Base-by-base conservation (phyloP, 192 early-diverging fungal genomes). In the Haplosporangium gracile region DNA sequence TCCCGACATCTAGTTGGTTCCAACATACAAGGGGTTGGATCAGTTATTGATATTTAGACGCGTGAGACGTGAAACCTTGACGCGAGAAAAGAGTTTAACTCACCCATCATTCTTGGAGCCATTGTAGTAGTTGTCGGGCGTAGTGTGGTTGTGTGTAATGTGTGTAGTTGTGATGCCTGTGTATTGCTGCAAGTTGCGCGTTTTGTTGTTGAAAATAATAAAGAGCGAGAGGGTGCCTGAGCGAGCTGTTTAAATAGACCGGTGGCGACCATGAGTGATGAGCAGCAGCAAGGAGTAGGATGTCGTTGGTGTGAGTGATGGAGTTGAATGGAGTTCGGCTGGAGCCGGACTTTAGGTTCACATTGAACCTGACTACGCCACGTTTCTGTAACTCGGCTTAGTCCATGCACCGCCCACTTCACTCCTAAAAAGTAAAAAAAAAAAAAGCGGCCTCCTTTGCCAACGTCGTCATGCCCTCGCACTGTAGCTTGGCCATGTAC, bases 1-100 rank as follows among this genome's bases (percentile, higher is more conserved):
- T 93, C 18, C 95, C 97, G 88, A 98, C 96, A 76, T 98, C 97
- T 91, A 91, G n/a, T 4, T 24, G 38, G 40, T 42, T n/a, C 18
- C 18, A 38, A n/a, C 20, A 11, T 57, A 26, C 51, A 26, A 42
- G 11, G 5, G 20, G 22, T 40, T 40, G 16, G 69, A 40, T 11
- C 20, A 20, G 34, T 5, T 70, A 42, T 8, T 70, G 22, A 40
- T 24, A 38, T 39, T 24, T 6, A 65, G 15, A 34, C 38, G 68
- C 68, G 22, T 24, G 20, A 18, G n/a, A 8, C 9, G 13, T 5
- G 10, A 68, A 13, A 68, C 11, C 43, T 45, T 29, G n/a, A 10
- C 26, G 65, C 29, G 32, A 68, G 65, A 32, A 26, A 34, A 51
- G 49, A 51, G 49, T 22, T 22, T 5, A 26, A 32, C 38, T n/a